Percentiles rank a stretch among this genome's conserved stretches.
Evolutionary conservation across 768 basidiomycete species (phyloP).

Genomic region (Amanita polypyramis): DNA sequence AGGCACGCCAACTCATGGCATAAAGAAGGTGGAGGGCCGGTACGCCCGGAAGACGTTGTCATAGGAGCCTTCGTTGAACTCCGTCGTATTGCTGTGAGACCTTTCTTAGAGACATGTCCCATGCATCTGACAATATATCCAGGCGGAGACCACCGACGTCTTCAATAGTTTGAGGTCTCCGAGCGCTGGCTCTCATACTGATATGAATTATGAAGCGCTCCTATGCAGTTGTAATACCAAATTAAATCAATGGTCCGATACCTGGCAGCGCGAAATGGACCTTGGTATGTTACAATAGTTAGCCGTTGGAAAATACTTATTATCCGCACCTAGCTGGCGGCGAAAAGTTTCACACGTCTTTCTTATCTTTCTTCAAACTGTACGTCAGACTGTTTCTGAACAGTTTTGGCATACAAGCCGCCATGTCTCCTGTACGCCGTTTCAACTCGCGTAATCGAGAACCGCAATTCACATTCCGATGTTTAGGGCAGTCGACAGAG

Average conservation of each 20-base stretch:
- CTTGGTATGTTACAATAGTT: constrained; percentile 32
- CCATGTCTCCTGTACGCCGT: constrained; percentile 41
- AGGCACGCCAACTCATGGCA: constrained; percentile 66
- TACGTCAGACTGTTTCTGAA: constrained; percentile 78
- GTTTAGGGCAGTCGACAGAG: constrained; percentile 42
- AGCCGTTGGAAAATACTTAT: constrained; percentile 2
- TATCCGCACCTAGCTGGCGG: constrained; percentile 43
- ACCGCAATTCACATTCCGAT: constrained; percentile 3
- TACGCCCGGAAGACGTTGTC: constrained; percentile 74
- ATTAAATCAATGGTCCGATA: constrained; percentile 60
- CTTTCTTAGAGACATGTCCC: not conserved
- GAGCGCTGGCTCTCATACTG: constrained; percentile 34
- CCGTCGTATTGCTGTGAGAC: constrained; percentile 67
- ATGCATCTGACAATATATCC: constrained; percentile 8
- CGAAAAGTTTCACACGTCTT: constrained; percentile 64
- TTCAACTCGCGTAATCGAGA: constrained; percentile 1
- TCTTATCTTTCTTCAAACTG: constrained; percentile 67
- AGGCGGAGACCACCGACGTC: constrained; percentile 76
- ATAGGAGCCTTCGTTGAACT: constrained; percentile 69
- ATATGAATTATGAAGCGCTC: constrained; percentile 66
- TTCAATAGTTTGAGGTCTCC: constrained; percentile 43
- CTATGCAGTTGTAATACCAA: constrained; percentile 65
- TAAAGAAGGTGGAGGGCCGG: constrained; percentile 37
- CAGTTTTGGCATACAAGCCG: constrained; percentile 68
- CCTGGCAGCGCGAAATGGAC: constrained; percentile 66